Conservation (phyloP, 306 rosid species). For the Quercus gilva region DNA sequence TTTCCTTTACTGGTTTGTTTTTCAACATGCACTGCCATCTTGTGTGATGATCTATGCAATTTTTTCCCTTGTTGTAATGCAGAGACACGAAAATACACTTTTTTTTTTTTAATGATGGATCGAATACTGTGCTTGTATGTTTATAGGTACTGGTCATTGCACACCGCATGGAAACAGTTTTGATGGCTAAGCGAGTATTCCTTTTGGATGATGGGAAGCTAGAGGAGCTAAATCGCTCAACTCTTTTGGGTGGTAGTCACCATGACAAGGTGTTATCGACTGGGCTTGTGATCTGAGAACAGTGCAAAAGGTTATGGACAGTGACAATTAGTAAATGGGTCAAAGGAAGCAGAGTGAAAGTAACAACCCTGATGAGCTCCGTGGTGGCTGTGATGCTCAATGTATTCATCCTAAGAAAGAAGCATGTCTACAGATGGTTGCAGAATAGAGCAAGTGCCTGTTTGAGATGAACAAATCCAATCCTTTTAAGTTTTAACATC, state of each 20-base stretch:
- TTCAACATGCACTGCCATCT: background rate
- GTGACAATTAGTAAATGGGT: background rate
- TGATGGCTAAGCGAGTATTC: slow-evolving; percentile 81
- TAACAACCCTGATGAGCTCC: too few species aligned
- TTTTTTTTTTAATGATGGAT: background rate
- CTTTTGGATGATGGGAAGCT: slow-evolving; percentile 65
- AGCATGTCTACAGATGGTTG: too few species aligned
- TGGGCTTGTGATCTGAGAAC: slow-evolving; percentile 45
- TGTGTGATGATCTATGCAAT: background rate
- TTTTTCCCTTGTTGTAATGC: background rate
- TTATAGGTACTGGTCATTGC: slow-evolving; percentile 82
- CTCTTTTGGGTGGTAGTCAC: slow-evolving; percentile 32
- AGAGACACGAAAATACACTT: background rate
- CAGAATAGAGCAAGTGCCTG: too few species aligned
- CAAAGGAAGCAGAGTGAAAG: too few species aligned
- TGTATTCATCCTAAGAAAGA: too few species aligned
- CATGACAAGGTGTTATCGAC: slow-evolving; percentile 35
- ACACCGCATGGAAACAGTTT: slow-evolving; percentile 80
- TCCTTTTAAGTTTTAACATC: too few species aligned
- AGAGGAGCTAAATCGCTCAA: slow-evolving; percentile 57
- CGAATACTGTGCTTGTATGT: slow-evolving; percentile 9
- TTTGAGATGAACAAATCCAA: too few species aligned
- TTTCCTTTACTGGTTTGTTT: background rate
- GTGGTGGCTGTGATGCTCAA: too few species aligned
- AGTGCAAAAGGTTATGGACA: background rate